phyloP scores from a whole-genome alignment of 1,139 yeast genomes.

The Nakaseomyces bracarensis region DNA sequence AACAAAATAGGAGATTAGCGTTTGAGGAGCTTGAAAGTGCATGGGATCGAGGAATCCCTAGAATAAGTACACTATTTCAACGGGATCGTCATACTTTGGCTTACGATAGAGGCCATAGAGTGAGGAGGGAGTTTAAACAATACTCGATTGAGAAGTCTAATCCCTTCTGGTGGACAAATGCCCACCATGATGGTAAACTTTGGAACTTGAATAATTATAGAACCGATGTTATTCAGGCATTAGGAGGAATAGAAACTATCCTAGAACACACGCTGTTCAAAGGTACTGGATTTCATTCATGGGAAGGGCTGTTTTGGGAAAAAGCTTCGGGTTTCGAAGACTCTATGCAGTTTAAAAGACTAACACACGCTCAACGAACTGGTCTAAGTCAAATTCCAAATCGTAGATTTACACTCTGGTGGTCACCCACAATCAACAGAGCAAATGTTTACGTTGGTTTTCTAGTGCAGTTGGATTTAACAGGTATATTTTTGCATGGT shows the following conservation, averaged over 20 bases:
- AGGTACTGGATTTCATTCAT: slow-evolving; percentile 94
- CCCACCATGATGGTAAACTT: slow-evolving; percentile 88
- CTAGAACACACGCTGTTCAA: slow-evolving; percentile 90
- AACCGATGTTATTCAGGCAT: slow-evolving; percentile 92
- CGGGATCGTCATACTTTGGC: slow-evolving; percentile 93
- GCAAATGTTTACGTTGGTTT: slow-evolving; percentile 98
- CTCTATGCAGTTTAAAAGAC: slow-evolving; percentile 83
- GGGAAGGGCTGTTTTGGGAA: slow-evolving; percentile 99
- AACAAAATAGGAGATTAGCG: slow-evolving; percentile 77
- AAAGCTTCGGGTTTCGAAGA: slow-evolving; percentile 96
- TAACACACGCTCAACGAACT: slow-evolving; percentile 95
- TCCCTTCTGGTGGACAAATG: slow-evolving; percentile 96
- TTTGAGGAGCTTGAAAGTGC: slow-evolving; percentile 89
- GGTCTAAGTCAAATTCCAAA: slow-evolving; percentile 98
- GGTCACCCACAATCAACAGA: slow-evolving; percentile 98
- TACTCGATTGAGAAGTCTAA: slow-evolving; percentile 63
- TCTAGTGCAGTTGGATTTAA: slow-evolving; percentile 87
- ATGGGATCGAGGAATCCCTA: slow-evolving; percentile 96
- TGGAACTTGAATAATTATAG: slow-evolving; percentile 93
- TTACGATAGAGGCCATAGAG: slow-evolving; percentile 88
- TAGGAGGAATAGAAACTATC: slow-evolving; percentile 96
- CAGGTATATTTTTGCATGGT: slow-evolving; percentile 96
- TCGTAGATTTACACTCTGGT: slow-evolving; percentile 95
- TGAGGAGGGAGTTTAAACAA: slow-evolving; percentile 71
- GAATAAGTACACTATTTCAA: slow-evolving; percentile 91